These are phyloP conservation scores for Fistulinella prunicolor DNA, from an alignment of 768 basidiomycete species.

Conservation along the genomic window DNA sequence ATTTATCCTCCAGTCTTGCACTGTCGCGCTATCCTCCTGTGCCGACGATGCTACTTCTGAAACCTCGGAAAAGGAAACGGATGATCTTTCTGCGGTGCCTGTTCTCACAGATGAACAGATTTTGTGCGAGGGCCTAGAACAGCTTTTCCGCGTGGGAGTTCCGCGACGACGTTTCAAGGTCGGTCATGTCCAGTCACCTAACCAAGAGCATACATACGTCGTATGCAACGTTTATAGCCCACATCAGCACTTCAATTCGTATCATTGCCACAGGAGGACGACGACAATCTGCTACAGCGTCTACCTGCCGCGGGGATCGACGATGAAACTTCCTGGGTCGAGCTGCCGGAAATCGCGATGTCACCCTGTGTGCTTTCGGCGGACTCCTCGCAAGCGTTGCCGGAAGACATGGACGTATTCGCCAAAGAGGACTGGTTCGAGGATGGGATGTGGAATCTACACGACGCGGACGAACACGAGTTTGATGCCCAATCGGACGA, in stretches of 20 bases:
- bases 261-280: constrained; percentile 17
- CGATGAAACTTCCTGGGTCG: constrained; percentile 12
- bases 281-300: constrained; percentile 20
- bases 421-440: constrained; percentile 13
- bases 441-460: constrained; percentile 13
- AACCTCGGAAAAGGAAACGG: constrained; percentile 13
- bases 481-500: constrained; percentile 14
- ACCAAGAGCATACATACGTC: neutral
- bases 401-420: constrained; percentile 18
- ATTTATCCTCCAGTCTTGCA: constrained; percentile 26
- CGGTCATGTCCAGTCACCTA: constrained; percentile 12
- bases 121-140: constrained; percentile 42
- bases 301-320: constrained; percentile 5
- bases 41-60: constrained; percentile 7
- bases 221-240: constrained; percentile 19
- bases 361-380: neutral
- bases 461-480: constrained; percentile 7
- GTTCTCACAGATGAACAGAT: constrained; percentile 35
- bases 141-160: constrained; percentile 41
- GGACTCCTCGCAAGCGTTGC: constrained; percentile 2
- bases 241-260: constrained; percentile 7
- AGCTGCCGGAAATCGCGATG: constrained; percentile 12
- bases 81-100: neutral
- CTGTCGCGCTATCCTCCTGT: constrained; percentile 27
- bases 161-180: constrained; percentile 50